Conservation (phyloP, 139 green algal genomes). For the Chlorella sorokiniana region DNA sequence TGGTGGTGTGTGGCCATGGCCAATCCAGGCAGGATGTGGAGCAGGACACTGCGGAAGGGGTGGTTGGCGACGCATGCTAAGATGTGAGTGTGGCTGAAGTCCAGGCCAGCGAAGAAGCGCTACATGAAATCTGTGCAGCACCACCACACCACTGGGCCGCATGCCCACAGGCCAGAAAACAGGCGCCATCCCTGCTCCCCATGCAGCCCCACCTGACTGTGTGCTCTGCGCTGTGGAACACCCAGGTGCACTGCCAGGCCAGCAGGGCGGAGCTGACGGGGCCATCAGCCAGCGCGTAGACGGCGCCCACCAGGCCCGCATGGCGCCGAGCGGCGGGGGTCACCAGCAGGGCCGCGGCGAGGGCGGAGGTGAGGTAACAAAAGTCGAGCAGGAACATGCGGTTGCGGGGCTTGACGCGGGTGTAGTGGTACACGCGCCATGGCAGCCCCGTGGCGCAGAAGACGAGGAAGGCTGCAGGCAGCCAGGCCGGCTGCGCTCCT, state of each 20-base stretch:
- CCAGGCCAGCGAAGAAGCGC: neutral
- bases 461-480: conserved; percentile 52
- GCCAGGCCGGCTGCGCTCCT: neutral
- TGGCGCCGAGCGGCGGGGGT: conserved; percentile 12
- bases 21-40: conserved; percentile 73
- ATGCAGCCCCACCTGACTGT: conserved; percentile 47
- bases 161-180: no score
- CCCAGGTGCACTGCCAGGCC: conserved; percentile 69
- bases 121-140: neutral
- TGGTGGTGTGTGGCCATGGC: conserved; percentile 60
- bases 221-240: conserved; percentile 54
- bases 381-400: conserved; percentile 65
- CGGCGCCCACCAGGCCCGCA: conserved; percentile 25
- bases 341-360: conserved; percentile 41
- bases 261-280: conserved; percentile 53
- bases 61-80: no score
- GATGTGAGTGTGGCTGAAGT: no score
- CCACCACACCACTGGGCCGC: no score
- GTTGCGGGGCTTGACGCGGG: conserved; percentile 23
- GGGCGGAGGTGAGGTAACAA: conserved; percentile 60
- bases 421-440: conserved; percentile 44
- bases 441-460: conserved; percentile 52
- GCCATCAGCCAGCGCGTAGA: conserved; percentile 66
- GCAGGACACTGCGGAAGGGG: conserved; percentile 53
- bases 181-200: neutral